These are phyloP conservation scores for Bruguiera hainesii DNA, from an alignment of 441 rosid species.

Conservation along the genomic window DNA sequence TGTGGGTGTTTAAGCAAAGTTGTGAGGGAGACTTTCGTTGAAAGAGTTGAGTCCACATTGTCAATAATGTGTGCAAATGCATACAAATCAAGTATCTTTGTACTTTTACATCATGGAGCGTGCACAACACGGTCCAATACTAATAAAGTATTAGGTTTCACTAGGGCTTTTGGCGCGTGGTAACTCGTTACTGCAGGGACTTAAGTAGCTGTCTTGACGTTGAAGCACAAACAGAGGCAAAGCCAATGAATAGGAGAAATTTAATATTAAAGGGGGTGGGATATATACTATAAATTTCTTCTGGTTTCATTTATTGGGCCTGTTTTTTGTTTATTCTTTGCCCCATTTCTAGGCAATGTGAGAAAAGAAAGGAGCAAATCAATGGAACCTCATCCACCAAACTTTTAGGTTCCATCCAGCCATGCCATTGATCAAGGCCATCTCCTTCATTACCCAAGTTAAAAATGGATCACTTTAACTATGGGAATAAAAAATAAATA, in stretches of 20 bases:
- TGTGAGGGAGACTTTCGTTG: background rate
- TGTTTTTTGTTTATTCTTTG: too few relatives aligned
- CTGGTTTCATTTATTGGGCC: background rate
- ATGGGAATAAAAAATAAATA: too few relatives aligned
- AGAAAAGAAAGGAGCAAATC: too few relatives aligned
- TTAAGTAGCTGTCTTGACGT: constrained; percentile 22
- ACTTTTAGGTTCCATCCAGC: too few relatives aligned
- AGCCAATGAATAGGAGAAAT: too few relatives aligned
- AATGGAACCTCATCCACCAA: too few relatives aligned
- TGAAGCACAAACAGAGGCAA: background rate
- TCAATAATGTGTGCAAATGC: background rate
- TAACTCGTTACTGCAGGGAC: background rate
- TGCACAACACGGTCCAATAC: constrained; percentile 14
- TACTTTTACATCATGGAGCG: background rate
- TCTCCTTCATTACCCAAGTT: too few relatives aligned
- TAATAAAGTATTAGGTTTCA: background rate
- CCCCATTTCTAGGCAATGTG: too few relatives aligned
- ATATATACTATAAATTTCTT: too few relatives aligned
- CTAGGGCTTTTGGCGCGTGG: background rate
- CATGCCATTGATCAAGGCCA: too few relatives aligned
- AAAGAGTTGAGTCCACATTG: background rate
- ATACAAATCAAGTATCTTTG: background rate
- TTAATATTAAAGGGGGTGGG: too few relatives aligned
- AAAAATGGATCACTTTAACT: too few relatives aligned
- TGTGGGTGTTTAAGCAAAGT: background rate